Base-by-base conservation (phyloP, 140 eudicot species). In the Erigeron philadelphicus region DNA sequence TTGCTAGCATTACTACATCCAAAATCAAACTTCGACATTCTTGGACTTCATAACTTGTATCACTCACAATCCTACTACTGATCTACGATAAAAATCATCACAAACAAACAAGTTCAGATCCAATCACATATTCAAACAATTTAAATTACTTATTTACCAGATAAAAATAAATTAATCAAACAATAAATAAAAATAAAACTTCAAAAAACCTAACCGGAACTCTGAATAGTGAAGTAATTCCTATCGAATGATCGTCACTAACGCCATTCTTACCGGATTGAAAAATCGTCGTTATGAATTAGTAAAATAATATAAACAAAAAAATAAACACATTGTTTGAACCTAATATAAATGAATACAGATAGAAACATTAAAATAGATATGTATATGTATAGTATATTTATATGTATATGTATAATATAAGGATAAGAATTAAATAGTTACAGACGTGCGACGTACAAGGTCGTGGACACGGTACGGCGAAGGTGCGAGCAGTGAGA, bases 1-100 rank as follows among this genome's bases (percentile, higher is more conserved):
- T 8, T 65, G 84, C 88, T 86, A 64, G 95, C 85, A 76, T 84
- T 84, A 60, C 96, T 84, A 80, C 98, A 92, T 42, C 98, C 98
- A 47, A 75, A 78, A 73, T 81, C 88, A 61, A 79, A 86, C 38
- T 75, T 72, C 0, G 95, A 87, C 68, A 75, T 78, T 57, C 81
- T 72, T 11, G 93, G 72, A 43, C 73, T 86, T 95, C 96, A 92
- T 35, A 92, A 81, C 82, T 81, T 17, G 80, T 86, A 74, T 70
- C 49, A 66, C 55, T 75, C 70, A 55, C 70, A 65, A 21, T 78
- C 68, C 85, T 86, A 63, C 86, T 90, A 81, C 66, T 68, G 63
- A 70, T 67, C 96, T 89, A 83, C 70, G 3, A 31, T 31, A 31
- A 31, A 31, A 31, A 31, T 31, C 3, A 92, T 78, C 81, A 67